Conservation (phyloP, 2,329 filamentous ascomycete species). For the Endocalyx cinctus region DNA sequence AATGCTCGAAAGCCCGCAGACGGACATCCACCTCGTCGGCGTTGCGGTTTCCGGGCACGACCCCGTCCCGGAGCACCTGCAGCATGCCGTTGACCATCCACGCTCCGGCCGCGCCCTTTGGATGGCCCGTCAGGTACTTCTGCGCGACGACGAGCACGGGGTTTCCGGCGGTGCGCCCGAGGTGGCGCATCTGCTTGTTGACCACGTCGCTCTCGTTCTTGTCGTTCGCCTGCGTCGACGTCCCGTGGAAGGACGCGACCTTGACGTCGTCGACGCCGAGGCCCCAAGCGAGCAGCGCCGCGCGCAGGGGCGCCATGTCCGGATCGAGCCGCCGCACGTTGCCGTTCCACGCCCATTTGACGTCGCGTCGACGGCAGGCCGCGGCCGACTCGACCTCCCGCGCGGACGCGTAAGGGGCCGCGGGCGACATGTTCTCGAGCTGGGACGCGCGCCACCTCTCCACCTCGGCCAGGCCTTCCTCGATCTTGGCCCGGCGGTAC, state of each 20-base stretch:
- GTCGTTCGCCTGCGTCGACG: constrained; percentile 34
- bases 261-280: constrained; percentile 33
- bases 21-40: constrained; percentile 30
- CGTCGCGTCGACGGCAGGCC: too few relatives aligned
- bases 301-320: constrained; percentile 29
- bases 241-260: constrained; percentile 36
- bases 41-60: constrained; percentile 32
- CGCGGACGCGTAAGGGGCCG: too few relatives aligned
- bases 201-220: constrained; percentile 33
- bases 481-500: constrained; percentile 21
- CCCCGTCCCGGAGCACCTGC: constrained; percentile 28
- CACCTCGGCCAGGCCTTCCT: constrained; percentile 15
- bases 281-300: constrained; percentile 30
- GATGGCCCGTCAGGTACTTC: constrained; percentile 34
- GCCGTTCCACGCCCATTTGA: too few relatives aligned
- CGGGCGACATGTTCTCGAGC: too few relatives aligned
- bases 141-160: constrained; percentile 28
- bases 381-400: too few relatives aligned
- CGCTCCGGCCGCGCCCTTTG: constrained; percentile 31
- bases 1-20: constrained; percentile 24
- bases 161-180: constrained; percentile 31
- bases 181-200: constrained; percentile 28
- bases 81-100: constrained; percentile 35
- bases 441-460: too few relatives aligned
- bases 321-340: constrained; percentile 1